A percentile compares a stretch with the other conserved stretches of the same genome.
Conservation (phyloP, 2,329 filamentous ascomycete species). For the Dactylonectria estremocensis region DNA sequence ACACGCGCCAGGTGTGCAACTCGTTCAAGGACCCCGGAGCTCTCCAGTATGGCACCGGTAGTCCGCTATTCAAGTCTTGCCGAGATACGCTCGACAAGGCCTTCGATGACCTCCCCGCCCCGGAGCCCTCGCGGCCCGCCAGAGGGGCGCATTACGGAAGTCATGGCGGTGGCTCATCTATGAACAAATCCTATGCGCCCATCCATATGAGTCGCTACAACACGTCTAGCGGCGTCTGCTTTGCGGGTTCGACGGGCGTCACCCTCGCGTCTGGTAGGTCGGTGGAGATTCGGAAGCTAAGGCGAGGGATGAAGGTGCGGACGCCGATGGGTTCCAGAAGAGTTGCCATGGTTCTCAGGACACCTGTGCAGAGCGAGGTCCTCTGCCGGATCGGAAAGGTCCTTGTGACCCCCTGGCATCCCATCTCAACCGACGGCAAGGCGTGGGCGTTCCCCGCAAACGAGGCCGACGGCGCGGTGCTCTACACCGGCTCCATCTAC, state of each 20-base stretch:
- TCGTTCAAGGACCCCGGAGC: constrained; percentile 75
- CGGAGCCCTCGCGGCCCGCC: constrained; percentile 54
- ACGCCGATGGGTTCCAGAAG: constrained; percentile 66
- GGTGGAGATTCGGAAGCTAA: constrained; percentile 61
- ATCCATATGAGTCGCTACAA: constrained; percentile 63
- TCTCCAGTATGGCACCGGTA: constrained; percentile 66
- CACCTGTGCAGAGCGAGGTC: constrained; percentile 55
- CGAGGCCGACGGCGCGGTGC: constrained; percentile 50
- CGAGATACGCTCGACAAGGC: constrained; percentile 64
- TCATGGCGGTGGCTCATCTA: neutral
- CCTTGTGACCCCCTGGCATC: constrained; percentile 74
- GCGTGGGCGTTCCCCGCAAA: constrained; percentile 65
- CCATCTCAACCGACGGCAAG: constrained; percentile 59
- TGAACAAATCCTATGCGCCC: constrained; percentile 21
- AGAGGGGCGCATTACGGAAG: neutral
- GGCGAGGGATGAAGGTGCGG: constrained; percentile 62
- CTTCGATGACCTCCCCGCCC: constrained; percentile 64
- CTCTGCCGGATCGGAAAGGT: constrained; percentile 65
- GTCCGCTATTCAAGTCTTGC: constrained; percentile 67
- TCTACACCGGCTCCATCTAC: constrained; percentile 69
- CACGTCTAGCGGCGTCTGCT: constrained; percentile 62
- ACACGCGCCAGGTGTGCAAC: constrained; percentile 71
- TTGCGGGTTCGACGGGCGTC: constrained; percentile 65
- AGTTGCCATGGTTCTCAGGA: constrained; percentile 68
- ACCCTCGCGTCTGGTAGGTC: constrained; percentile 58